Base-by-base conservation (phyloP, 208 protist genomes). In the Acanthamoeba culbertsoni region DNA sequence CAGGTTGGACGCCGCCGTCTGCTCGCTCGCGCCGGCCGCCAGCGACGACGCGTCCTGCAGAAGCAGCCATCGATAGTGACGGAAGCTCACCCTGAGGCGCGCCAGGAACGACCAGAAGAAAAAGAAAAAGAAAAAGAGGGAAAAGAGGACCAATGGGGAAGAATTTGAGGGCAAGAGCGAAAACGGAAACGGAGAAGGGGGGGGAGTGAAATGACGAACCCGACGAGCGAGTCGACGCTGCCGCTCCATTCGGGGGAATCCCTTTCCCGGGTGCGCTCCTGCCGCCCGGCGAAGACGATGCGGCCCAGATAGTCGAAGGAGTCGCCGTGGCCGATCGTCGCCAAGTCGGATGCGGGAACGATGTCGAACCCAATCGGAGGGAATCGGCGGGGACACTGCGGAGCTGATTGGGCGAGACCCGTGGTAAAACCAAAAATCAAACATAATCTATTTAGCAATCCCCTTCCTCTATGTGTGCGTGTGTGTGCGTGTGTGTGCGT, bases 211-310 rank as follows among this genome's bases (percentile, higher is more conserved):
- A n/a, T n/a, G n/a, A n/a, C n/a, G n/a, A n/a, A 84, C 73, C 40
- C 33, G 6, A 37, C 73, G n/a, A 26, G 40, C 26, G 73, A 55
- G 45, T 42, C 35, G 73, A 84, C 45, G 14, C 28, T n/a, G 43
- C 73, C 73, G 45, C 73, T 84, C 14, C 43, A 18, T 31, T 42
- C 33, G 20, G 28, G 43, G 12, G 23, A 10, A 31, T 46, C 53
- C 42, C 46, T 90, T n/a, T n/a, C n/a, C 7, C 82, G 46, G 7
- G 82, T 26, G 33, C 82, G 46, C 42, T 90, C 82, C 55, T 90
- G 82, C 26, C 82, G 45, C 8, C 82, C 82, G 55, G 55, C 82
- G 33, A 90, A 90, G 28, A 90, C 35, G n/a, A 90, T 57, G 28
- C 46, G 53, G 53, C 82, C 82, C 4, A 90, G 53, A 45, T 42